Evolutionary conservation across 495 filamentous ascomycete genomes (phyloP), one percentile per base, ranked within the genome.

Genomic region (Penicillium manginii): DNA sequence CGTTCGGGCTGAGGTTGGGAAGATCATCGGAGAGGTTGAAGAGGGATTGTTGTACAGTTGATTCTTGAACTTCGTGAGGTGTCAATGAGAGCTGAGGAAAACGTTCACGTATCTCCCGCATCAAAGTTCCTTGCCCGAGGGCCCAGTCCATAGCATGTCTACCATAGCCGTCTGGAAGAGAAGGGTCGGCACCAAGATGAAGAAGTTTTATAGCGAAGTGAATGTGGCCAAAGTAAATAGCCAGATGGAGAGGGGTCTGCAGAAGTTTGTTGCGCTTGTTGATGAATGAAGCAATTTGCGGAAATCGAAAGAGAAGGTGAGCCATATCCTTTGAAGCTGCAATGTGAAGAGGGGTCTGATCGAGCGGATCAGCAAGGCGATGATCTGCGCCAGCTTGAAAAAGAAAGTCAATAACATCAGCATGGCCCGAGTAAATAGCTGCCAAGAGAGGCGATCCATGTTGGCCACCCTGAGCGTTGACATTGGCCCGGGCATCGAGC

Each of bases 131-230:
- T 18, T 60, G 17, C 0, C 18, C 52, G 10, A 33, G 2, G 26
- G 46, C 58, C 58, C 58, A 60, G 52, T 60, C 58, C 22, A 60
- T 31, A n/a, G 23, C 21, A 47, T 60, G 15, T 55, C 37, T 51
- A 23, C 58, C 58, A 39, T 48, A 56, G 29, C 54, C 54, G 9
- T 49, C 54, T 26, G 14, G 29, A 22, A 49, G 2, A 40, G 40
- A 55, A 33, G 52, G 52, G 10, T 55, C 52, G 9, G 54, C 54
- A 26, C 54, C 54, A 26, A 49, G 43, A 37, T 49, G 7, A 15
- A 56, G 54, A 48, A 56, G 54, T 7, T 15, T 49, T 2, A 29
- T 48, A 23, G 54, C 54, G 29, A 56, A 49, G 2, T 26, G 1
- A 9, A 49, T 56, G 43, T 56, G 54, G n/a, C 54, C 54, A n/a